Evolutionary conservation across 106 monocot genomes (phyloP), one percentile per base, ranked within the genome.

Genomic region (Dactylorhiza incarnata): DNA sequence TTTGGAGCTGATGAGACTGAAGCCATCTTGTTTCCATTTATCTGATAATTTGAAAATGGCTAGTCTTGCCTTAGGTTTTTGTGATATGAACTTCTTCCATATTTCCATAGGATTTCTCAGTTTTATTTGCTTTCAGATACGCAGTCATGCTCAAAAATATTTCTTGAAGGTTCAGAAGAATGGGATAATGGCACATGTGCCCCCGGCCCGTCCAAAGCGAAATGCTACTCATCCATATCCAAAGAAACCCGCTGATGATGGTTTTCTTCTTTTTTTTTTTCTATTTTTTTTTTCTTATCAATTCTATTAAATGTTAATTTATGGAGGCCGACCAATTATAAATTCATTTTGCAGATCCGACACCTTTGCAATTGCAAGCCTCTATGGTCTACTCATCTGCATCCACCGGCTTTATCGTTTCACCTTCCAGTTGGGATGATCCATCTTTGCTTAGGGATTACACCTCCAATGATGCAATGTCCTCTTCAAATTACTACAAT

Each of bases 91-190:
- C 24, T 16, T 37, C 71, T 47, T 19, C 17, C 46, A 71, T 16
- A 71, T 6, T 71, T 71, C 20, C 71, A 48, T 71, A 13, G 45
- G 14, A 68, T 71, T 74, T 12, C 44, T 62, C 48, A 74, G 45
- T 15, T 19, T 55, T 82, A 24, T 52, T 24, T 68, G 44, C 49
- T 74, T 83, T 62, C 58, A 89, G 89, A 89, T 89, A 5, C 81
- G 89, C 24, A 89, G 89, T 74, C 89, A 89, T 75, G 89, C 89
- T 48, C 89, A 89, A 49, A 89, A 89, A 66, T 89, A 89, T 72
- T 89, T 89, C 82, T 66, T 86, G 49, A 89, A 89, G 79, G 81
- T 82, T 73, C 86, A 89, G 45, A 86, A 76, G 55, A 86, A 80
- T 78, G 89, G 89, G 55, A 74, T 78, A 73, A 77, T 71, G 79